These are phyloP conservation scores for Cryptosporidium sp. DNA, from an alignment of 169 alveolate species.

Conservation along the genomic window DNA sequence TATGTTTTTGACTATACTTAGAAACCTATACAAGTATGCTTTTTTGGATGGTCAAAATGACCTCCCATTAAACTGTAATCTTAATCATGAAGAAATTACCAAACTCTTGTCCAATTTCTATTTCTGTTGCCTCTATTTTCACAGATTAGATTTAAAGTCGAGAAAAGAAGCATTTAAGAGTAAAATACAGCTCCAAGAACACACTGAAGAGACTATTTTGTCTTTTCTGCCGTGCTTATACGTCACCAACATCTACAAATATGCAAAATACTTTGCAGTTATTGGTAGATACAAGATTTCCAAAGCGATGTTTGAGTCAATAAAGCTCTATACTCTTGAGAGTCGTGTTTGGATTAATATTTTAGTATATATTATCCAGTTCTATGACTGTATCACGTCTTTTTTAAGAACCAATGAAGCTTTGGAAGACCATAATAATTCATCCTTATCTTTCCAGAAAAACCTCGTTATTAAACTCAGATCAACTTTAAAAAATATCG, in stretches of 20 bases:
- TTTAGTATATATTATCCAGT: neutral
- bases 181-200: neutral
- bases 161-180: neutral
- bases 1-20: neutral
- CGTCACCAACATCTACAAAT: neutral
- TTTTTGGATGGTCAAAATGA: neutral
- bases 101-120: slow-evolving; percentile 1
- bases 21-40: neutral
- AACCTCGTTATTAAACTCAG: neutral
- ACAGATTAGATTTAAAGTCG: neutral
- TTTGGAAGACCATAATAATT: too few relatives aligned
- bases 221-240: neutral
- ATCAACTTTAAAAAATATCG: neutral
- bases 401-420: neutral
- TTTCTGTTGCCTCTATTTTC: neutral
- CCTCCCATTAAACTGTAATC: neutral
- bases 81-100: neutral
- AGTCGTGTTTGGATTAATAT: slow-evolving; percentile 20
- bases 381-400: neutral
- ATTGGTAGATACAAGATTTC: slow-evolving; percentile 2
- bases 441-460: neutral
- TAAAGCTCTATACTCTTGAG: neutral
- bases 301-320: slow-evolving; percentile 10
- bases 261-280: slow-evolving; percentile 27
- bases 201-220: neutral